Base-by-base conservation (phyloP, 1,284 basidiomycete genomes). In the Marasmius oreades region DNA sequence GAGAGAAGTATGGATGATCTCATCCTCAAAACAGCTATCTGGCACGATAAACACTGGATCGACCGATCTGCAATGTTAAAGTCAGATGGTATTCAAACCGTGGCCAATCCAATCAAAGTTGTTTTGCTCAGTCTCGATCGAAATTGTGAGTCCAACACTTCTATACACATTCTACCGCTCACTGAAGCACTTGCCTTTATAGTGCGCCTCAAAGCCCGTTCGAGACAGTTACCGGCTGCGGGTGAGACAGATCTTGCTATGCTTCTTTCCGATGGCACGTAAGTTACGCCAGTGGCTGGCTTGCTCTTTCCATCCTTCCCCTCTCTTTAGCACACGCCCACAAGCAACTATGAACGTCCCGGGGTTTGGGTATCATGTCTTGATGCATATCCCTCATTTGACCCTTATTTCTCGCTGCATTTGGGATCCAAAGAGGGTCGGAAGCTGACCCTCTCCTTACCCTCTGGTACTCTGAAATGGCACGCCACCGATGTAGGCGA, bases 1-100 rank as follows among this genome's bases (percentile, higher is more conserved):
- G 90, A 91, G 51, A 79, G 90, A 33, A 93, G 82, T 59, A 94
- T 98, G 88, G 96, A 99, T 69, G 95, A 98, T 67, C 79, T 97
- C 52, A 98, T 98, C 60, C 79, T 99, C 43, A 88, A 91, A 64
- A 90, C 94, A 20, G 92, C 93, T 10, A 79, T 89, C 48, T 98
- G 94, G 92, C 96, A 98, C 69, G 82, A 88, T 52, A 88, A 93
- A 48, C 93, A 98, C 67, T 98, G 95, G 85, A 77, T 88, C 22
- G 92, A 97, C 72, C 85, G 95, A 12, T 86, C 91, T 0, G 75
- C 76, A 18, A 74, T 93, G 67, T 77, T 96, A 52, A 82, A 82
- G 53, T 70, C 69, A 24, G 65, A 66, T 36, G 65, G 63, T 12
- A 60, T 68, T 2, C 65, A 69, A 47, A 75, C 77, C 34, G 69